Conservation (phyloP, 164 flowering plant species). For the Liquidambar formosana region DNA sequence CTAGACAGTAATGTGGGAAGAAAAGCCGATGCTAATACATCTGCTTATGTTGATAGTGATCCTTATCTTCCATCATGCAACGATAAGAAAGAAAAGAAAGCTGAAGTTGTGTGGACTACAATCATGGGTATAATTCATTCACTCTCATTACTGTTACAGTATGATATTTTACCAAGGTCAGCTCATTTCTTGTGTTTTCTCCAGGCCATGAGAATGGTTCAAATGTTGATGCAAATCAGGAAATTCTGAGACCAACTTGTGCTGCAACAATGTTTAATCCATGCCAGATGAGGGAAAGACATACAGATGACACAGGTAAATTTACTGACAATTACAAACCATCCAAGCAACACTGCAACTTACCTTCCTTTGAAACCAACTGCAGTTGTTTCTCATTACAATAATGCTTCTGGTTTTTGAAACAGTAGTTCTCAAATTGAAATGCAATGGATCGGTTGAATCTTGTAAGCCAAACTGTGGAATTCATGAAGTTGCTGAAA, state of each 20-base stretch:
- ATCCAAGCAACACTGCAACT: background rate
- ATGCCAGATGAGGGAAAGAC: constrained; percentile 6
- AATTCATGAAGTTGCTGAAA: constrained; percentile 17
- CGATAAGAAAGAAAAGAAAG: constrained; percentile 29
- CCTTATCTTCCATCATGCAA: constrained; percentile 5
- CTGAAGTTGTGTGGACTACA: constrained; percentile 8
- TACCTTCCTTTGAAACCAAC: background rate
- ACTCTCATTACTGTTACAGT: background rate
- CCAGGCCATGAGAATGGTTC: constrained; percentile 18
- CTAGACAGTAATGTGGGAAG: constrained; percentile 16
- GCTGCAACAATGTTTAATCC: constrained; percentile 14
- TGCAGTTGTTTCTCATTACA: background rate
- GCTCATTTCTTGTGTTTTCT: constrained; percentile 18
- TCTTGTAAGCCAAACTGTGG: constrained; percentile 5
- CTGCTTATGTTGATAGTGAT: constrained; percentile 8
- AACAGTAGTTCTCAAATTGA: constrained; percentile 12
- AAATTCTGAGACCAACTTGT: constrained; percentile 9
- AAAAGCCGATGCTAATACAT: constrained; percentile 11
- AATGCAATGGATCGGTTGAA: constrained; percentile 15
- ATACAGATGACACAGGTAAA: constrained; percentile 19
- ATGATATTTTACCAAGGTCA: background rate
- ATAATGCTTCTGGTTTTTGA: constrained; percentile 16
- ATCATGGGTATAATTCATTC: constrained; percentile 15
- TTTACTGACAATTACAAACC: background rate
- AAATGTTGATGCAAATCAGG: constrained; percentile 16